A percentile compares a stretch with the other conserved stretches of the same genome.
These are phyloP conservation scores for Alternaria solani DNA, from an alignment of 2,329 filamentous ascomycete genomes.

Conservation along the genomic window DNA sequence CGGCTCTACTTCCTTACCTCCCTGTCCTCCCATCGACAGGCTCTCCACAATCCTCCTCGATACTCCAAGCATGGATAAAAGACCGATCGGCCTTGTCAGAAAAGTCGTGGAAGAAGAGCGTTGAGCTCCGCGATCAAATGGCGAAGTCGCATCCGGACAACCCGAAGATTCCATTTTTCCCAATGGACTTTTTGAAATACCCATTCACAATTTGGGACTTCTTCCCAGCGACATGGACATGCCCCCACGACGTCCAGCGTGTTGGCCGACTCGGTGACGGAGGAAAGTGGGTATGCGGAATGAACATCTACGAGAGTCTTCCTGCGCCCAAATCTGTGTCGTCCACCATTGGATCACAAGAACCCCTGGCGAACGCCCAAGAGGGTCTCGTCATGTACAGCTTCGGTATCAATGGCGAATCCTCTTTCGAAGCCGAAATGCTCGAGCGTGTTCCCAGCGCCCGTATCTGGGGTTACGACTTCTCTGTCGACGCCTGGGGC, in stretches of 20 bases:
- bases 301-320: conserved; percentile 43
- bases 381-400: conserved; percentile 43
- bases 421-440: conserved; percentile 47
- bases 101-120: conserved; percentile 40
- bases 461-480: conserved; percentile 46
- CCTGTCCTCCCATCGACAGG: conserved; percentile 26
- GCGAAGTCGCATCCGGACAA: conserved; percentile 36
- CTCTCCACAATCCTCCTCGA: conserved; percentile 23
- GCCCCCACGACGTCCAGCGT: conserved; percentile 45
- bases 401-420: conserved; percentile 47
- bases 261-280: conserved; percentile 44
- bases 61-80: conserved; percentile 35
- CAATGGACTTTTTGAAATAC: conserved; percentile 41
- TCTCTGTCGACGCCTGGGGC: conserved; percentile 43
- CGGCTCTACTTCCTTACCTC: conserved; percentile 34
- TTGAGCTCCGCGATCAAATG: conserved; percentile 39
- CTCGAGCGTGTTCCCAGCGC: conserved; percentile 43
- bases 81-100: conserved; percentile 44
- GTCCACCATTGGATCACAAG: conserved; percentile 22
- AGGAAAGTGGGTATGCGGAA: conserved; percentile 48
- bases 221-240: conserved; percentile 45
- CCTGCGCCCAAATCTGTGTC: conserved; percentile 24
- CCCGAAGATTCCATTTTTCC: conserved; percentile 43
- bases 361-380: conserved; percentile 19
- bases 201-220: conserved; percentile 47